Conservation (phyloP, 495 filamentous ascomycete genomes). For the Corynascus novoguineensis region DNA sequence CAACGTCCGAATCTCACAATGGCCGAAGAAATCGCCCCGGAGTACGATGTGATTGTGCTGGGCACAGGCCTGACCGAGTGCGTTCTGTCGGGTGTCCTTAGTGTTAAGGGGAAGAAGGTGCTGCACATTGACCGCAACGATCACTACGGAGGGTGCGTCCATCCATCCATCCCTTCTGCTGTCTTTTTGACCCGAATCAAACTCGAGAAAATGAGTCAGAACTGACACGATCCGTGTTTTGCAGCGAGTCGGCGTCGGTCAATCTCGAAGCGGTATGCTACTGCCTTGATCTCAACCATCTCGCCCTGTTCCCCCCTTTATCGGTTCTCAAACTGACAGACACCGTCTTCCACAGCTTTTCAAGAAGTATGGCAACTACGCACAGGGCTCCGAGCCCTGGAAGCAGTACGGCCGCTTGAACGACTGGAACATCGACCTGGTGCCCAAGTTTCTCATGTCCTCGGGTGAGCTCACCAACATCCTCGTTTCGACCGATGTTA, state of each 20-base stretch:
- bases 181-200: not conserved
- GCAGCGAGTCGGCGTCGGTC: slow-evolving; percentile 84
- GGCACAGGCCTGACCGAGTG: slow-evolving; percentile 98
- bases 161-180: not conserved
- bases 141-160: slow-evolving; percentile 90
- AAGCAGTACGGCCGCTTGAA: slow-evolving; percentile 93
- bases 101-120: slow-evolving; percentile 98
- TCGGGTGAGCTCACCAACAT: slow-evolving; percentile 98
- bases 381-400: slow-evolving; percentile 83
- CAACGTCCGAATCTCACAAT: slow-evolving; percentile 14
- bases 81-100: slow-evolving; percentile 94
- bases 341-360: slow-evolving; percentile 58
- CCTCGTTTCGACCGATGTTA: slow-evolving; percentile 93
- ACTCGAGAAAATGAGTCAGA: too few species aligned
- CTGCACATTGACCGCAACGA: slow-evolving; percentile 98
- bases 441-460: slow-evolving; percentile 97
- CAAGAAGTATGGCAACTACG: slow-evolving; percentile 85
- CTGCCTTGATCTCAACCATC: not conserved
- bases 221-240: slow-evolving; percentile 28
- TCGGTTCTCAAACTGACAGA: not conserved
- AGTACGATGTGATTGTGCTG: slow-evolving; percentile 98
- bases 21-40: slow-evolving; percentile 94
- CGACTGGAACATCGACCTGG: slow-evolving; percentile 99
- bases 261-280: slow-evolving; percentile 79
- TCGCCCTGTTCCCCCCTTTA: slow-evolving; percentile 3